These are phyloP conservation scores for Pyrenula aspistea DNA, from an alignment of 495 filamentous ascomycete genomes.

Conservation along the genomic window DNA sequence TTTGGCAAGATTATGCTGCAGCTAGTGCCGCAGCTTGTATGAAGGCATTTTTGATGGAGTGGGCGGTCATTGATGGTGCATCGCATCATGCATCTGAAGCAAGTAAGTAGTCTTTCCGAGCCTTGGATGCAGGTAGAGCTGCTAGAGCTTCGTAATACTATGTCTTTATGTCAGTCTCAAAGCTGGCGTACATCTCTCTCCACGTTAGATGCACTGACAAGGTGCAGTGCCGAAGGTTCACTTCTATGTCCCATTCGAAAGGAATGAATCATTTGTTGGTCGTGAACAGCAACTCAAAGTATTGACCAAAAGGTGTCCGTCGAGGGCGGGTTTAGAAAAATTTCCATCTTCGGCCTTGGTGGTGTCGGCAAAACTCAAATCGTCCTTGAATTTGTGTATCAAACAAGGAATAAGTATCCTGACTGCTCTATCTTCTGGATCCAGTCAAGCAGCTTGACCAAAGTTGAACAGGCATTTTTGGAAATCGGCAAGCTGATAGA, in stretches of 20 bases:
- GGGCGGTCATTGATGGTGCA: too few species aligned
- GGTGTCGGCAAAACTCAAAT: conserved; percentile 42
- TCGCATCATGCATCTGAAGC: too few species aligned
- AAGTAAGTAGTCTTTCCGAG: too few species aligned
- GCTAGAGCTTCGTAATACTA: too few species aligned
- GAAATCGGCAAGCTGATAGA: conserved; percentile 20
- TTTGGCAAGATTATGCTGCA: conserved; percentile 24
- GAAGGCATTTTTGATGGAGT: conserved; percentile 17
- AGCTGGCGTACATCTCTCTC: too few species aligned
- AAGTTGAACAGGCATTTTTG: conserved; percentile 32
- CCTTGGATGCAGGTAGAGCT: too few species aligned
- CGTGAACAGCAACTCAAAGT: conserved; percentile 10
- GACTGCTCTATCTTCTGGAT: conserved; percentile 41
- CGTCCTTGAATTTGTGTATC: conserved; percentile 32
- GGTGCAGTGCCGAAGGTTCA: too few species aligned
- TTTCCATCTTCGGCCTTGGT: conserved; percentile 29
- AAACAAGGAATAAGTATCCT: conserved; percentile 17
- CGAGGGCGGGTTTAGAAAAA: conserved; percentile 3
- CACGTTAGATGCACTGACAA: too few species aligned
- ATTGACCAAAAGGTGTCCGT: conserved; percentile 5
- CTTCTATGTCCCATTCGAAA: conserved; percentile 11
- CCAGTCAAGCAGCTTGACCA: conserved; percentile 21
- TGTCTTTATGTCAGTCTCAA: too few species aligned
- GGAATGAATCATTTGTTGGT: conserved; percentile 18
- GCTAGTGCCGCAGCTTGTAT: conserved; percentile 18